phyloP scores from a whole-genome alignment of 129 eudicot genomes.

The Artemisia tridentata region DNA sequence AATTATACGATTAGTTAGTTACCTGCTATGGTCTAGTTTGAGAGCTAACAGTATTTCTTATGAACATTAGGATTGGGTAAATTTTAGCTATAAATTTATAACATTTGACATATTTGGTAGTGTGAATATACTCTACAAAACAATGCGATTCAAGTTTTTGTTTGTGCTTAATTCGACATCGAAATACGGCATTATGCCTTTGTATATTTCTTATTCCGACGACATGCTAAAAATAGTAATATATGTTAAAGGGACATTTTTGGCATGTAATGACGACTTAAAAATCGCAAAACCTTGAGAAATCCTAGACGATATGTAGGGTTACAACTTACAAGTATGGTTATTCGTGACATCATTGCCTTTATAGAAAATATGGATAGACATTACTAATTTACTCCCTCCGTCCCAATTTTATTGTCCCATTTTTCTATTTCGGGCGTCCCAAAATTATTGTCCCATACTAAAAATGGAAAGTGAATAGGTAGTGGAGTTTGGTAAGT shows the following conservation, averaged over 20 bases:
- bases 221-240: not conserved
- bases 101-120: too few species aligned
- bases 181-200: not conserved
- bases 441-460: too few species aligned
- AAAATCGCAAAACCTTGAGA: not conserved
- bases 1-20: not conserved
- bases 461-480: too few species aligned
- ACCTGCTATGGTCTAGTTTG: not conserved
- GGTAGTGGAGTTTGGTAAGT: too few species aligned
- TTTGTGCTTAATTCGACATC: not conserved
- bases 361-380: not conserved
- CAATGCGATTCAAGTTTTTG: too few species aligned
- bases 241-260: constrained; percentile 5
- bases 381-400: not conserved
- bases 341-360: not conserved
- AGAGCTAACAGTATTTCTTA: not conserved
- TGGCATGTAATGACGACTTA: not conserved
- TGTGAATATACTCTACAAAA: too few species aligned
- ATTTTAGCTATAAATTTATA: too few species aligned
- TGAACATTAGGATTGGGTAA: not conserved
- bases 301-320: not conserved
- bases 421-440: too few species aligned
- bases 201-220: not conserved
- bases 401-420: too few species aligned
- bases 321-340: not conserved